A percentile compares a stretch with the other conserved stretches of the same genome.
These are phyloP conservation scores for Xylaria nigripes DNA, from an alignment of 495 filamentous ascomycete species.

Conservation along the genomic window DNA sequence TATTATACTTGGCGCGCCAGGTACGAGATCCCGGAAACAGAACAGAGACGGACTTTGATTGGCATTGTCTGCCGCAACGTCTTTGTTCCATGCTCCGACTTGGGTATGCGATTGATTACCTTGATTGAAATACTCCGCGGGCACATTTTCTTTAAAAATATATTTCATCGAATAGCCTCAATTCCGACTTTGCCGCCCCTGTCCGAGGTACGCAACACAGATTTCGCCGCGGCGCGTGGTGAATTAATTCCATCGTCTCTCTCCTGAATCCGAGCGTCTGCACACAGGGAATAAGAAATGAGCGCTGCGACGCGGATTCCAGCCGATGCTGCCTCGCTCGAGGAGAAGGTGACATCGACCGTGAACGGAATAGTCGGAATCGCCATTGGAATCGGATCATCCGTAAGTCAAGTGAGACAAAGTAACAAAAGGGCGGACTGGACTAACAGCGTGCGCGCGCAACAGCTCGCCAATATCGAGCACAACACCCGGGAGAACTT, in stretches of 20 bases:
- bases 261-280: background rate
- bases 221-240: no score
- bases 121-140: background rate
- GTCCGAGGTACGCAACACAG: no score
- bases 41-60: background rate
- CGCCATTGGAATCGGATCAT: background rate
- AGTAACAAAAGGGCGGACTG: background rate
- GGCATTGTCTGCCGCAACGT: background rate
- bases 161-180: no score
- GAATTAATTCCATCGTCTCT: no score
- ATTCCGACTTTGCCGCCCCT: no score
- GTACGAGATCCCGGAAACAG: background rate
- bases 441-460: background rate
- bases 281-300: background rate
- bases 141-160: background rate
- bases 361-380: background rate
- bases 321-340: background rate
- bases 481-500: constrained; percentile 10
- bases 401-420: no score
- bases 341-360: background rate
- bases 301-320: background rate
- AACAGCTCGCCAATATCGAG: constrained; percentile 15
- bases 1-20: no score
- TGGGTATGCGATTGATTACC: background rate
- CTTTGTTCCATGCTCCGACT: background rate